A percentile compares a stretch with the other conserved stretches of the same genome.
Evolutionary conservation across 805 yeast genomes (phyloP).

Genomic region (Ogataea saltuana): DNA sequence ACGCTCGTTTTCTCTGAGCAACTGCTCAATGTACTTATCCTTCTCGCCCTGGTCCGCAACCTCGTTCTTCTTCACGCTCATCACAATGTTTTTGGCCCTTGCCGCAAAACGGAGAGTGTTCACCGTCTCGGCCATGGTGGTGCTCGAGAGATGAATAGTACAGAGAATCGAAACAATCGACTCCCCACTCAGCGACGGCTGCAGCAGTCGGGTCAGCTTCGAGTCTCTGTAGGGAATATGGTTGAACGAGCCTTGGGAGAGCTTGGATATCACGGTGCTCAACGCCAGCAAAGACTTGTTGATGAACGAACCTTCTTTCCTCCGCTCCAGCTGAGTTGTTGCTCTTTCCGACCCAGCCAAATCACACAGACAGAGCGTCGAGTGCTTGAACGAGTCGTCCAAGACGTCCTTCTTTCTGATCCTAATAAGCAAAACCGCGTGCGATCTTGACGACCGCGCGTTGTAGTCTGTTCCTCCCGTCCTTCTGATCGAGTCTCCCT

Average conservation of each 20-base stretch:
- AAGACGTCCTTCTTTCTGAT: constrained; percentile 46
- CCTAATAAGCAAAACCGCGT: constrained; percentile 78
- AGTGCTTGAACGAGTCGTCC: constrained; percentile 41
- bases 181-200: constrained; percentile 88
- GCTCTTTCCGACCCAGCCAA: constrained; percentile 97
- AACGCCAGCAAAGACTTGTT: constrained; percentile 88
- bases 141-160: constrained; percentile 70
- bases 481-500: constrained; percentile 73
- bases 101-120: constrained; percentile 92
- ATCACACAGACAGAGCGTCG: constrained; percentile 85
- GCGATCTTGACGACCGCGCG: constrained; percentile 85
- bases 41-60: constrained; percentile 39
- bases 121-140: constrained; percentile 71
- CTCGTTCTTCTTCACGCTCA: constrained; percentile 61
- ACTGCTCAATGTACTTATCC: constrained; percentile 53
- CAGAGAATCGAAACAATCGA: constrained; percentile 84
- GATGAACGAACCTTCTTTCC: constrained; percentile 92
- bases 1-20: constrained; percentile 59
- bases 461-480: constrained; percentile 92
- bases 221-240: constrained; percentile 95
- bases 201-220: constrained; percentile 83
- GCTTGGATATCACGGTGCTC: constrained; percentile 87
- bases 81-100: constrained; percentile 81
- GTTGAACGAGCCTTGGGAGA: constrained; percentile 40
- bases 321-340: constrained; percentile 68